Conservation (phyloP, 768 basidiomycete species). For the Boletus pseudo-olivaceus region DNA sequence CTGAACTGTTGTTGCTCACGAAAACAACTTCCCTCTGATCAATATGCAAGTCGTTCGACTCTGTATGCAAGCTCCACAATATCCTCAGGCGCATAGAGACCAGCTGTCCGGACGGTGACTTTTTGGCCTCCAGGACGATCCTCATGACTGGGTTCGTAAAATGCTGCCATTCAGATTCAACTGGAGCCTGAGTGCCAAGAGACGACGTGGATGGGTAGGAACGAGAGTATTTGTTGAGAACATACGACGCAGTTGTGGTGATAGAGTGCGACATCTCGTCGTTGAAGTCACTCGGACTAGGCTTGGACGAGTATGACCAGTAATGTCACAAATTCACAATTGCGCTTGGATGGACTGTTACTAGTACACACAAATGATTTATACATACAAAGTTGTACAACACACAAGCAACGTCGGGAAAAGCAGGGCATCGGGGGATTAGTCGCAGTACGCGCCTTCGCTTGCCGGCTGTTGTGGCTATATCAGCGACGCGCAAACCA, state of each 20-base stretch:
- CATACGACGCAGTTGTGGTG: constrained; percentile 54
- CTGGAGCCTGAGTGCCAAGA: constrained; percentile 15
- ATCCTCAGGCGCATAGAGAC: constrained; percentile 66
- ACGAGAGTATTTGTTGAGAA: constrained; percentile 63
- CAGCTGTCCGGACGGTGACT: constrained; percentile 45
- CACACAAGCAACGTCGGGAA: not conserved
- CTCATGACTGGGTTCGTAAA: constrained; percentile 67
- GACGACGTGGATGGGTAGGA: constrained; percentile 43
- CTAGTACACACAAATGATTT: constrained; percentile 4
- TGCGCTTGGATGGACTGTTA: constrained; percentile 1
- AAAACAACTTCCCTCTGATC: constrained; percentile 60
- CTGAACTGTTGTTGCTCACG: constrained; percentile 41
- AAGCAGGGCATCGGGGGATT: constrained; percentile 9
- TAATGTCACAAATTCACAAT: not conserved
- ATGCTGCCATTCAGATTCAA: constrained; percentile 68
- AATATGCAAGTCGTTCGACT: constrained; percentile 33
- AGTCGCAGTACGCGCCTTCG: constrained; percentile 81
- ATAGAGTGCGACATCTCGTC: constrained; percentile 36
- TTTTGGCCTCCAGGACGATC: constrained; percentile 59
- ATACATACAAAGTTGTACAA: constrained; percentile 1
- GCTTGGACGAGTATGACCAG: not conserved
- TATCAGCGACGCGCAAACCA: constrained; percentile 3
- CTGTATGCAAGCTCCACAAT: constrained; percentile 53
- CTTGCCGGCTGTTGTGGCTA: constrained; percentile 61
- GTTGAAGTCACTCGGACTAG: not conserved